Base-by-base conservation (phyloP, 768 basidiomycete genomes). In the Vararia minispora region DNA sequence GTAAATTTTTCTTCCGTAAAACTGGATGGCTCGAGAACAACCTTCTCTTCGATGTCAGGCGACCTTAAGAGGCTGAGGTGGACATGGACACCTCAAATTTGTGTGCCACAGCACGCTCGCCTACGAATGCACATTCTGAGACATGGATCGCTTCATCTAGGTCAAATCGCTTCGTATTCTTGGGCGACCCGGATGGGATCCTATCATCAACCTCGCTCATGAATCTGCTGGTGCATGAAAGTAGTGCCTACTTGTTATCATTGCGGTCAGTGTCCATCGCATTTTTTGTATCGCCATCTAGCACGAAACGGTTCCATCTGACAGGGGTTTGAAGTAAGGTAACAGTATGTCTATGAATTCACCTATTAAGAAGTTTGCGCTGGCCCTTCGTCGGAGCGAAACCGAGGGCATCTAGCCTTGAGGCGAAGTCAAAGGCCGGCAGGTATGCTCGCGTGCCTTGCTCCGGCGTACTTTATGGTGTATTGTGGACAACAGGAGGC, bases 401-500 rank as follows among this genome's bases (percentile, higher is more conserved):
- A 25, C 56, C 58, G 1, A 64, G 52, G 3, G 73, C 76, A 53
- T 83, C 84, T 36, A 86, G 66, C 54, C 83, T 87, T 50, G 10
- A 8, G 31, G 23, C 7, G 26, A 28, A 5, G 9, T 33, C 24
- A 33, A 0, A 35, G 33, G 34, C n/a, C 22, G 5, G 12, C 13
- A 35, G 23, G 18, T 17, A 10, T 33, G 28, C 25, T 5, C 13
- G 6, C 17, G 11, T 16, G 27, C 5, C 20, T 3, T 34, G 33
- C 21, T 35, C 44, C 48, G 35, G 55, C 65, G 39, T 49, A 84
- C 89, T 75, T 86, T 56, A 97, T 97, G 3, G 94, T 89, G 54
- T 95, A 94, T 48, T 90, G 85, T 1, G 92, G 88, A 55, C 94
- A 98, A 54, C 94, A 97, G 8, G 89, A 81, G 5, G 59, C 55